Percentiles rank a stretch among this genome's conserved stretches.
phyloP scores from a whole-genome alignment of 805 yeast genomes.

The Dipodascopsis uninucleata region DNA sequence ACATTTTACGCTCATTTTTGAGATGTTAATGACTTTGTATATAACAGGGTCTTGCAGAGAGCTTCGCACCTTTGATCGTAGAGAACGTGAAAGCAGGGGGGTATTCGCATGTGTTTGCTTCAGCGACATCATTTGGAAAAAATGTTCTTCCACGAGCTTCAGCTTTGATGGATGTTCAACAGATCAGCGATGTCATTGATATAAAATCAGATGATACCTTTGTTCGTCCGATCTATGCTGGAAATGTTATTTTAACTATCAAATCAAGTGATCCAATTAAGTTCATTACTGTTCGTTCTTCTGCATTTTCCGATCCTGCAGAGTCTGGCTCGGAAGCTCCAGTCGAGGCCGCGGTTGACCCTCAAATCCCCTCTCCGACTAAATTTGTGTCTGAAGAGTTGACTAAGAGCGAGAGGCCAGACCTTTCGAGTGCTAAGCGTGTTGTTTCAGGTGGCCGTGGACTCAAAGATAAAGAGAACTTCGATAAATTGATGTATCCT shows the following conservation, averaged over 20 bases:
- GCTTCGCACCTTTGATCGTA: slow-evolving; percentile 63
- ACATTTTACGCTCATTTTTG: no score
- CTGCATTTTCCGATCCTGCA: slow-evolving; percentile 60
- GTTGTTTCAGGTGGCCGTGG: slow-evolving; percentile 96
- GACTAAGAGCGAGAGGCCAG: slow-evolving; percentile 81
- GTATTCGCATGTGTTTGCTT: slow-evolving; percentile 68
- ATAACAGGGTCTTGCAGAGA: slow-evolving; percentile 62
- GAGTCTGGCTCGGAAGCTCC: slow-evolving; percentile 41
- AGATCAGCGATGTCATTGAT: slow-evolving; percentile 74
- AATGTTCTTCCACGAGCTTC: slow-evolving; percentile 81
- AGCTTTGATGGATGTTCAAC: slow-evolving; percentile 81
- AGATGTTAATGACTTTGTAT: no score
- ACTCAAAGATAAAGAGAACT: slow-evolving; percentile 81
- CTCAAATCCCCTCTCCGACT: slow-evolving; percentile 38
- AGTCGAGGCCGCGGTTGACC: slow-evolving; percentile 47
- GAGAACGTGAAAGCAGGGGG: slow-evolving; percentile 44
- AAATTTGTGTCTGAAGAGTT: slow-evolving; percentile 76
- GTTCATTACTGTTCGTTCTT: slow-evolving; percentile 74
- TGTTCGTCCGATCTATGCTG: slow-evolving; percentile 93
- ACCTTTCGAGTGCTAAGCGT: slow-evolving; percentile 72
- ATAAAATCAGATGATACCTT: slow-evolving; percentile 68
- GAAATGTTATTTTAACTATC: slow-evolving; percentile 85
- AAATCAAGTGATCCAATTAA: slow-evolving; percentile 62
- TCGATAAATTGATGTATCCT: slow-evolving; percentile 72
- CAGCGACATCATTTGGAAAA: slow-evolving; percentile 87